Percentiles rank a stretch among this genome's conserved stretches.
phyloP scores from a whole-genome alignment of 2,329 filamentous ascomycete genomes.

The Diaporthe ilicicola region DNA sequence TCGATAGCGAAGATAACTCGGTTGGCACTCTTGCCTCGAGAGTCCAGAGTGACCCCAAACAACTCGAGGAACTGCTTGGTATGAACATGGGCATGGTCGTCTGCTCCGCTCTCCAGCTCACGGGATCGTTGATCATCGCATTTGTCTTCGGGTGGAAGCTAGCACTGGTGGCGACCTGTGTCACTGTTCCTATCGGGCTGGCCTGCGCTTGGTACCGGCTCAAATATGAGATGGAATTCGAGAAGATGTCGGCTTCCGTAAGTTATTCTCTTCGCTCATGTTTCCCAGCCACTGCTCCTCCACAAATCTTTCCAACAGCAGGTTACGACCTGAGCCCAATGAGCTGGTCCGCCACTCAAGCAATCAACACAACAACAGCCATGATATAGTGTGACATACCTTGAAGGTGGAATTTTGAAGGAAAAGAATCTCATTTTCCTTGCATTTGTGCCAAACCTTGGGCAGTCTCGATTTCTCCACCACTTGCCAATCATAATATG shows the following conservation, averaged over 20 bases:
- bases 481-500: no score
- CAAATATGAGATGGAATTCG: constrained; percentile 71
- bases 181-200: constrained; percentile 62
- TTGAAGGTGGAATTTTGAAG: background rate
- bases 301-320: background rate
- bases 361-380: background rate
- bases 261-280: background rate
- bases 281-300: background rate
- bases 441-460: background rate
- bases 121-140: constrained; percentile 71
- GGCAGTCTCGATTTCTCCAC: background rate
- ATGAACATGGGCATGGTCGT: constrained; percentile 70
- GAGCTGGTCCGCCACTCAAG: background rate
- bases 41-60: constrained; percentile 64
- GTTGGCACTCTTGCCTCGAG: constrained; percentile 67
- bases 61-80: constrained; percentile 69
- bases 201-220: constrained; percentile 59
- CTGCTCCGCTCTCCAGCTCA: constrained; percentile 70
- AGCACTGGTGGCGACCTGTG: constrained; percentile 71
- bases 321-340: background rate
- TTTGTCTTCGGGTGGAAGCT: constrained; percentile 83
- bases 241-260: constrained; percentile 69
- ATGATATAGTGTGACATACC: background rate
- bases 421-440: background rate
- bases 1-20: constrained; percentile 67